These are phyloP conservation scores for Coprinopsis marcescibilis DNA, from an alignment of 768 basidiomycete species.

Conservation along the genomic window DNA sequence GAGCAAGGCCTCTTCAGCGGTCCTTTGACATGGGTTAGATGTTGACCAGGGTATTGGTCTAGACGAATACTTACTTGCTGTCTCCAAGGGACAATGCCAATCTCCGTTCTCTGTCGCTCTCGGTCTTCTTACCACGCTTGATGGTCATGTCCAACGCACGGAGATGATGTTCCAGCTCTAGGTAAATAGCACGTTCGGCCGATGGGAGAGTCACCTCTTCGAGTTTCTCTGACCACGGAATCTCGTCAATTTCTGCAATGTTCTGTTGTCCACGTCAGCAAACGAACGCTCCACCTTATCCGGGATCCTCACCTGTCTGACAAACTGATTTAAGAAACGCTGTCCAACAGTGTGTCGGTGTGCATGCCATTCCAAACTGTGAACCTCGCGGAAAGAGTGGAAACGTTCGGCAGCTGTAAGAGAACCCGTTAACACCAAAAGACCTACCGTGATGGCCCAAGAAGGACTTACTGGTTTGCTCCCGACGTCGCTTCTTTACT, in stretches of 20 bases:
- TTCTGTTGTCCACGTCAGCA: conserved; percentile 46
- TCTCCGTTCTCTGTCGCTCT: conserved; percentile 87
- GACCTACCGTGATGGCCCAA: not conserved
- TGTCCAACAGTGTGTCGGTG: conserved; percentile 83
- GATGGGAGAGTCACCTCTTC: conserved; percentile 74
- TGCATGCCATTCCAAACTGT: conserved; percentile 87
- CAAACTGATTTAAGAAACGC: conserved; percentile 71
- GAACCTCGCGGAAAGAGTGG: conserved; percentile 95
- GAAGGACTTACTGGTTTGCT: conserved; percentile 68
- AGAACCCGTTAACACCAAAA: not conserved
- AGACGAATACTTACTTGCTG: conserved; percentile 69
- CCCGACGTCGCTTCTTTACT: conserved; percentile 74
- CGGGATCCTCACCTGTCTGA: conserved; percentile 62
- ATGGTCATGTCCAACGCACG: conserved; percentile 86
- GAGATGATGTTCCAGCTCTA: conserved; percentile 90
- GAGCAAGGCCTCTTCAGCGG: conserved; percentile 87
- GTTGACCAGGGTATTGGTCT: not conserved
- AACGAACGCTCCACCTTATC: not conserved
- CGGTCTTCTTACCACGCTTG: conserved; percentile 54
- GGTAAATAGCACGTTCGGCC: conserved; percentile 90
- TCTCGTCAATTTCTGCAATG: conserved; percentile 95
- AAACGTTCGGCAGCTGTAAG: conserved; percentile 77
- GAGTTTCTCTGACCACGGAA: conserved; percentile 65
- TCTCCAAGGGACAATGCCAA: conserved; percentile 83
- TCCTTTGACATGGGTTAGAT: conserved; percentile 33